A percentile compares a stretch with the other conserved stretches of the same genome.
Conservation (phyloP, 768 basidiomycete species). For the Symmetrospora coprosmae region DNA sequence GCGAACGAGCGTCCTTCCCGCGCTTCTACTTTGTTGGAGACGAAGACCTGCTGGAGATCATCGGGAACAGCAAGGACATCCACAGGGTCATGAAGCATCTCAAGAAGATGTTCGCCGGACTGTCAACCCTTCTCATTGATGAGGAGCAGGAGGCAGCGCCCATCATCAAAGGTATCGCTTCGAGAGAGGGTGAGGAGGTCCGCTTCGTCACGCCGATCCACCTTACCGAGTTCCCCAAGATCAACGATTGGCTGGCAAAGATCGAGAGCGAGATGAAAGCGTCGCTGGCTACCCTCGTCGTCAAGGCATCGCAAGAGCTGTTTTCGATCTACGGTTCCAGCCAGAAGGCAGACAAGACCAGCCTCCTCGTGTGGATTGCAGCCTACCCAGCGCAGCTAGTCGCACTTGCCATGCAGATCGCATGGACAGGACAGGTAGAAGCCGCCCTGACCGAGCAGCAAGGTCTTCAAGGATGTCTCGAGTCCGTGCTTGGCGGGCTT, state of each 20-base stretch:
- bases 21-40: slow-evolving; percentile 99
- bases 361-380: slow-evolving; percentile 79
- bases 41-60: slow-evolving; percentile 94
- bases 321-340: slow-evolving; percentile 62
- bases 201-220: slow-evolving; percentile 65
- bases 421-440: slow-evolving; percentile 82
- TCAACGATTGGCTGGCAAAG: slow-evolving; percentile 94
- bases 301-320: slow-evolving; percentile 64
- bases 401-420: slow-evolving; percentile 84
- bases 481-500: slow-evolving; percentile 63
- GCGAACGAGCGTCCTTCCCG: slow-evolving; percentile 93
- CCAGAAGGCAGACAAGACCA: slow-evolving; percentile 48
- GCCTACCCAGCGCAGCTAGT: slow-evolving; percentile 91
- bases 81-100: slow-evolving; percentile 96
- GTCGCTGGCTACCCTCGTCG: slow-evolving; percentile 68
- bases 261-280: slow-evolving; percentile 85
- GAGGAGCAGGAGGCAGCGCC: slow-evolving; percentile 80
- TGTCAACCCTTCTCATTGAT: slow-evolving; percentile 74
- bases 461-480: slow-evolving; percentile 53
- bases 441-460: slow-evolving; percentile 47
- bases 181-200: slow-evolving; percentile 89
- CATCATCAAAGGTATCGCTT: slow-evolving; percentile 82
- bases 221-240: slow-evolving; percentile 85
- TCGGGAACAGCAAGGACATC: slow-evolving; percentile 98
- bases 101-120: slow-evolving; percentile 99